Evolutionary conservation across 2,329 filamentous ascomycete genomes (phyloP).

Genomic region (Sporothrix curviconia): DNA sequence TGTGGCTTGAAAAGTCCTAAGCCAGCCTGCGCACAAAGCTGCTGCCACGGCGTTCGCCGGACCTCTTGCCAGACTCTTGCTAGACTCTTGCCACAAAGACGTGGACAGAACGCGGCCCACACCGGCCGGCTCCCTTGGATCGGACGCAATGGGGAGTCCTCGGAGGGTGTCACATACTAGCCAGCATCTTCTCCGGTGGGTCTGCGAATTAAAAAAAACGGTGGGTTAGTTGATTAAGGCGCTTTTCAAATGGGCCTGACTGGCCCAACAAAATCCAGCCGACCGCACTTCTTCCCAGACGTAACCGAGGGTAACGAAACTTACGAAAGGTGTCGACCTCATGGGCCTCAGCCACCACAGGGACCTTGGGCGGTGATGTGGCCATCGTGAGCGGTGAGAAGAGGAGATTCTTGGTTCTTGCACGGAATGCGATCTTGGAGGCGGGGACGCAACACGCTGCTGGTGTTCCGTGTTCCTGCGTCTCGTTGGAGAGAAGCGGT

Average conservation of each 20-base stretch:
- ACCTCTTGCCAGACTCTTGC: too few relatives aligned
- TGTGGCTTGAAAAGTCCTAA: too few relatives aligned
- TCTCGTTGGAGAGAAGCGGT: neutral
- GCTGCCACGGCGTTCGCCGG: too few relatives aligned
- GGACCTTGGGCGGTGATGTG: conserved; percentile 35
- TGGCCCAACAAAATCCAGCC: conserved; percentile 15
- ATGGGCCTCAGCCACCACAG: conserved; percentile 68
- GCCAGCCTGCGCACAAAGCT: too few relatives aligned
- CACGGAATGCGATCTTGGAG: neutral
- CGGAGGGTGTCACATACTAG: conserved; percentile 47
- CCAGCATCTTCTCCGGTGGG: conserved; percentile 60
- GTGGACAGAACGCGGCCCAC: too few relatives aligned
- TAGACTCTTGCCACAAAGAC: too few relatives aligned
- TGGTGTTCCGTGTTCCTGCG: neutral
- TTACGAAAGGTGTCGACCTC: conserved; percentile 67
- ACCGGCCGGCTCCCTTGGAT: neutral
- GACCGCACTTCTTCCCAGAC: neutral
- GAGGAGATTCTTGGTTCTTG: neutral
- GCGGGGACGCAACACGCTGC: neutral
- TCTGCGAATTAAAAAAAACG: conserved; percentile 35
- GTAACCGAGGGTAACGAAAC: conserved; percentile 23
- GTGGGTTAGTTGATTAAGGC: conserved; percentile 16
- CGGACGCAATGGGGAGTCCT: neutral
- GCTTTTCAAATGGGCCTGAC: neutral
- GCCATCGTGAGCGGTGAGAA: conserved; percentile 33